Evolutionary conservation across 331 rosid species (phyloP).

Genomic region (Stylosanthes scabra): DNA sequence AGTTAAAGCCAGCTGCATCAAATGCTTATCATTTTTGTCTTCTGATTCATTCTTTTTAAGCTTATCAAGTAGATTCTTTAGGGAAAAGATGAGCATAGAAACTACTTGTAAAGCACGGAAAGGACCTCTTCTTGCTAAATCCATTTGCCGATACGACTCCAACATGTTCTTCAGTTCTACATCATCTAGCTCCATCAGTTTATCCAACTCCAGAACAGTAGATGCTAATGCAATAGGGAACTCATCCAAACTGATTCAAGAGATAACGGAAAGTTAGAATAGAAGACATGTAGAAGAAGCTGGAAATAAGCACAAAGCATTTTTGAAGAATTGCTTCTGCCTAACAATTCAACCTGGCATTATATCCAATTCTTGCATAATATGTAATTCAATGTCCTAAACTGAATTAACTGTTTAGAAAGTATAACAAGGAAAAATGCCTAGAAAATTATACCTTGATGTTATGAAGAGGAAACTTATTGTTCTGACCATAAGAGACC

Average conservation of each 20-base stretch:
- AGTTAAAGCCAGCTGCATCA: slow-evolving; percentile 66
- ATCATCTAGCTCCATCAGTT: slow-evolving; percentile 74
- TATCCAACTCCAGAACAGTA: slow-evolving; percentile 66
- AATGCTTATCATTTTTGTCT: slow-evolving; percentile 46
- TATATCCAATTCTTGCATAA: slow-evolving; percentile 9
- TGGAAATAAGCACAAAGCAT: slow-evolving; percentile 2
- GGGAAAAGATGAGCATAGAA: slow-evolving; percentile 68
- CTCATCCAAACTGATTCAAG: slow-evolving; percentile 67
- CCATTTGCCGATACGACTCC: slow-evolving; percentile 76
- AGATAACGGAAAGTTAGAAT: slow-evolving; percentile 25
- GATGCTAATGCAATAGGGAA: slow-evolving; percentile 68
- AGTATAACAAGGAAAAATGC: slow-evolving; percentile 5
- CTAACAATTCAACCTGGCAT: slow-evolving; percentile 9
- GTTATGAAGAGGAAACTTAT: slow-evolving; percentile 77
- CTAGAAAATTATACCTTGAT: slow-evolving; percentile 63
- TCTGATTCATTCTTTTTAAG: slow-evolving; percentile 45
- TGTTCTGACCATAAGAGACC: slow-evolving; percentile 74
- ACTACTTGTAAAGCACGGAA: slow-evolving; percentile 77
- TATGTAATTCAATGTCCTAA: neutral
- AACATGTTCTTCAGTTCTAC: slow-evolving; percentile 51
- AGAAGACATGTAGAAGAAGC: slow-evolving; percentile 24
- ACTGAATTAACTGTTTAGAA: neutral
- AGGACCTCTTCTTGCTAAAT: slow-evolving; percentile 81
- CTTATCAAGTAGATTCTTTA: slow-evolving; percentile 53
- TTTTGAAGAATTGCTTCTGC: neutral